Percentiles rank a stretch among this genome's conserved stretches.
phyloP scores from a whole-genome alignment of 2,329 filamentous ascomycete species.

The Cercospora nicotianae region DNA sequence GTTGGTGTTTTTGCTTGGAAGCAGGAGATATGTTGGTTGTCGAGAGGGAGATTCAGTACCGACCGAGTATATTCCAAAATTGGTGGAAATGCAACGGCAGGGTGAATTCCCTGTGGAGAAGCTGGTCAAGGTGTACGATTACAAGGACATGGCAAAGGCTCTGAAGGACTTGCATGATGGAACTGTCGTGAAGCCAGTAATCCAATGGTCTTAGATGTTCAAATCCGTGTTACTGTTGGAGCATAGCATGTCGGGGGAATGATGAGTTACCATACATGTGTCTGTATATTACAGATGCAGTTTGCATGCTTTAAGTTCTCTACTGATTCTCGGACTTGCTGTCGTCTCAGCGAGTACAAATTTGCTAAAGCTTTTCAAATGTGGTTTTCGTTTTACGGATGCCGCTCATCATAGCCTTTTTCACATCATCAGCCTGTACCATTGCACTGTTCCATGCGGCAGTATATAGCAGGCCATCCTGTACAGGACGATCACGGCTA shows the following conservation, averaged over 20 bases:
- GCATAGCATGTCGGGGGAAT: not conserved
- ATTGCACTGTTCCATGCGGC: conserved; percentile 29
- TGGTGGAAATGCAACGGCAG: not conserved
- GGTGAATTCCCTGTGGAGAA: not conserved
- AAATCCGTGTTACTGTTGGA: too few relatives aligned
- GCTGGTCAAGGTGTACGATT: not conserved
- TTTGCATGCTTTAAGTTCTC: not conserved
- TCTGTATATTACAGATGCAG: not conserved
- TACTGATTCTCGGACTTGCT: not conserved
- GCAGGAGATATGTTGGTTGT: not conserved
- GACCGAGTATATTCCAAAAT: not conserved
- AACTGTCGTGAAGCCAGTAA: not conserved
- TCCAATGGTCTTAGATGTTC: not conserved
- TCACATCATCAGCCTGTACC: conserved; percentile 30
- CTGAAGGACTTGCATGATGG: not conserved
- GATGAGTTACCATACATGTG: not conserved
- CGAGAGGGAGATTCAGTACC: not conserved
- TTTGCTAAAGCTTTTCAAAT: conserved; percentile 26
- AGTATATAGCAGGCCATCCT: conserved; percentile 50
- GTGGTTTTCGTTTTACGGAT: conserved; percentile 28
- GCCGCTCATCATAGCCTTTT: conserved; percentile 28
- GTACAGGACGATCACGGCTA: conserved; percentile 72
- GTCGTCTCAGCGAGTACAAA: not conserved
- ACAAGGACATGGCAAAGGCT: not conserved
- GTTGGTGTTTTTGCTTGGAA: not conserved